Evolutionary conservation across 2,329 filamentous ascomycete species (phyloP).

Genomic region (Hymenoscyphus occultus): DNA sequence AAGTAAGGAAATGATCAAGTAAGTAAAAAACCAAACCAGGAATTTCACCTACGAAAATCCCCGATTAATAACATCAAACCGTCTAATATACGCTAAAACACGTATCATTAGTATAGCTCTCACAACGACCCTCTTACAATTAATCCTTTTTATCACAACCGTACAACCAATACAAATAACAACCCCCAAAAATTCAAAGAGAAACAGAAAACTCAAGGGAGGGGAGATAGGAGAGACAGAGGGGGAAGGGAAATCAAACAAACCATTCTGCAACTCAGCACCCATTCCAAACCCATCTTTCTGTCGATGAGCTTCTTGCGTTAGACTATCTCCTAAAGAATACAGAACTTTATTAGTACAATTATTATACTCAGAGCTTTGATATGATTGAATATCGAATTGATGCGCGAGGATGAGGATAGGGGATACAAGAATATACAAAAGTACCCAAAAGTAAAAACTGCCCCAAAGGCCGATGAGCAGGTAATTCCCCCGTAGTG

Average conservation of each 20-base stretch:
- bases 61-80: slow-evolving; percentile 11
- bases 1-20: too few relatives aligned
- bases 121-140: too few relatives aligned
- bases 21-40: not conserved
- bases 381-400: not conserved
- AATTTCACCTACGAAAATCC: slow-evolving; percentile 8
- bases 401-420: too few relatives aligned
- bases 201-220: not conserved
- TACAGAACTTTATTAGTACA: not conserved
- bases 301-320: slow-evolving; percentile 3
- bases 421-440: not conserved
- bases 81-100: slow-evolving; percentile 6
- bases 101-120: too few relatives aligned
- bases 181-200: not conserved
- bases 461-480: not conserved
- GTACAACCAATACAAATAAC: too few relatives aligned
- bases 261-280: slow-evolving; percentile 9
- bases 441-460: slow-evolving; percentile 4
- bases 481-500: not conserved
- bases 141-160: too few relatives aligned
- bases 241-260: not conserved
- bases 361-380: too few relatives aligned
- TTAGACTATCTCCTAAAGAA: slow-evolving; percentile 8
- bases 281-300: slow-evolving; percentile 7
- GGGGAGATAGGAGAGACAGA: not conserved